Percentiles rank a stretch among this genome's conserved stretches.
Conservation (phyloP, 176 grass and related monocot species). For the Lolium perenne region DNA sequence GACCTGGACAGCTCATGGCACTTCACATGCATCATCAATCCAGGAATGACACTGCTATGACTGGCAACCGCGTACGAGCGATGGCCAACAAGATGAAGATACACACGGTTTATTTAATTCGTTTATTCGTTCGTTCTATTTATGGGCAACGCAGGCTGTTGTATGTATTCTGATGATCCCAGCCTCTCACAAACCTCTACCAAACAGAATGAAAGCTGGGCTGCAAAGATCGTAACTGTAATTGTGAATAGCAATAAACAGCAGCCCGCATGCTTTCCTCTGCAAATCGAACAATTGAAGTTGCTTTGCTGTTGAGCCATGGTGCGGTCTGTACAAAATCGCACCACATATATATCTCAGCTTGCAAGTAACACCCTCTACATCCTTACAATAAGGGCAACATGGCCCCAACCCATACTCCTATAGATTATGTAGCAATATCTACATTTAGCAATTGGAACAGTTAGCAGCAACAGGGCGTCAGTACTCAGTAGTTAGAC, state of each 20-base stretch:
- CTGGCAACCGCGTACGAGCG: neutral
- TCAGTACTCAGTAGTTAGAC: slow-evolving; percentile 19
- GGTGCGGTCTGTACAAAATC: neutral
- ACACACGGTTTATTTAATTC: slow-evolving; percentile 17
- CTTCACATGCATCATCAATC: neutral
- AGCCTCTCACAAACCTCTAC: slow-evolving; percentile 13
- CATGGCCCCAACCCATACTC: neutral
- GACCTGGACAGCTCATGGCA: neutral
- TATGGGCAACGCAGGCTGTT: too few relatives aligned
- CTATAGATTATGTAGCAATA: slow-evolving; percentile 8
- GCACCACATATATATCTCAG: slow-evolving; percentile 24
- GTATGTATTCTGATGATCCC: neutral
- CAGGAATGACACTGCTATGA: neutral
- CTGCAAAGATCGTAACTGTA: neutral
- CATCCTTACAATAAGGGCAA: neutral
- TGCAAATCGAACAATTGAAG: neutral
- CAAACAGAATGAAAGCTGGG: neutral
- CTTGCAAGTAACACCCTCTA: neutral
- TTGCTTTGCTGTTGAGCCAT: slow-evolving; percentile 9
- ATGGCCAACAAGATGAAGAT: neutral
- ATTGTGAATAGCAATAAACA: slow-evolving; percentile 50
- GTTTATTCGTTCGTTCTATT: slow-evolving; percentile 28
- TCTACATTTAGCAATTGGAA: slow-evolving; percentile 41
- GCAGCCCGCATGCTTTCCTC: neutral
- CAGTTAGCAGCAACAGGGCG: slow-evolving; percentile 23